Evolutionary conservation across 225 moss, liverwort and hornwort genomes (phyloP).

Genomic region (Thuidium tamariscinum): DNA sequence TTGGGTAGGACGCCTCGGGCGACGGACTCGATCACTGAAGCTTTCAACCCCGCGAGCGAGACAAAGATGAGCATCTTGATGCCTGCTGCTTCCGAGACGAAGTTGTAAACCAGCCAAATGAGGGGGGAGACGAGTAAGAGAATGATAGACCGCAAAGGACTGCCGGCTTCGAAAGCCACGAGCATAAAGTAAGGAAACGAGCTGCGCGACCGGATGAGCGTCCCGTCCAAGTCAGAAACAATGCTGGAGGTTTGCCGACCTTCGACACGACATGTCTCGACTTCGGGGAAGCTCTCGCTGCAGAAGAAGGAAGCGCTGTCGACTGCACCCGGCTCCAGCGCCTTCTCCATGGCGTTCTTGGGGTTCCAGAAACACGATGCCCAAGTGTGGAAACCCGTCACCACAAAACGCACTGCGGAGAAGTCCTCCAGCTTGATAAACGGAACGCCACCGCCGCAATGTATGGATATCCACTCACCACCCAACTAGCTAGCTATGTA

Average conservation of each 20-base stretch:
- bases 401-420: conserved; percentile 25
- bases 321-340: neutral
- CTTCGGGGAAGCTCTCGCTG: conserved; percentile 2
- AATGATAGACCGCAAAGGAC: conserved; percentile 41
- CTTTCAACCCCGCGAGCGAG: conserved; percentile 46
- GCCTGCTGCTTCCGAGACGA: conserved; percentile 47
- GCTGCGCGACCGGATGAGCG: conserved; percentile 45
- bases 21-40: conserved; percentile 53
- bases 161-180: conserved; percentile 72
- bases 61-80: conserved; percentile 73
- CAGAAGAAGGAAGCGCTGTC: neutral
- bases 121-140: conserved; percentile 48
- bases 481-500: too few species aligned
- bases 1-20: conserved; percentile 73
- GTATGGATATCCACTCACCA: too few species aligned
- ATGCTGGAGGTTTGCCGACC: conserved; percentile 14
- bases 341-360: conserved; percentile 16
- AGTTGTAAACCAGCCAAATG: conserved; percentile 46
- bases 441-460: neutral
- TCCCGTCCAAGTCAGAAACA: conserved; percentile 69
- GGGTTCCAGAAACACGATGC: conserved; percentile 7
- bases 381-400: conserved; percentile 7
- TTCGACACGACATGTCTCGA: conserved; percentile 18
- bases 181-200: conserved; percentile 83
- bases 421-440: conserved; percentile 38